Base-by-base conservation (phyloP, 108 stramenopile species). In the Cyclotella distinguenda region DNA sequence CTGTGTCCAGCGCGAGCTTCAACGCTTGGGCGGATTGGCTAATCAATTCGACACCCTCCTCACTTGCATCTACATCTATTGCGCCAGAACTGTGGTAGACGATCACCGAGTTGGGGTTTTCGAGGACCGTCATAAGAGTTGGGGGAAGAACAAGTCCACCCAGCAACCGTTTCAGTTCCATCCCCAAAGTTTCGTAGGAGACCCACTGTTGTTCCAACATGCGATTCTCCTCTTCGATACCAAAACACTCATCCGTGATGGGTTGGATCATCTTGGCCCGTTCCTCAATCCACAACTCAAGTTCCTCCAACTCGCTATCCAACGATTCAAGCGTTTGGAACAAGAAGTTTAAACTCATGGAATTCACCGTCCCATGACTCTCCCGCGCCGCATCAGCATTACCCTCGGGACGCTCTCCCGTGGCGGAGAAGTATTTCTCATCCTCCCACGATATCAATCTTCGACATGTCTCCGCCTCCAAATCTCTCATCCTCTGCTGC, bases 371-470 rank as follows among this genome's bases (percentile, higher is more conserved):
- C 7, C 35, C 53, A 32, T 82, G 78, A 21, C 75, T 60, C n/a
- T n/a, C n/a, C n/a, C n/a, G 64, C 11, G 61, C 45, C 21, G 22
- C 33, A 26, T 62, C 52, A 34, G 11, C 19, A 21, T 66, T 55
- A 18, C 38, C 66, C 26, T 52, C 60, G 11, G 40, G 45, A 3
- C 49, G 68, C 33, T 60, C 70, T 71, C 56, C 70, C 63, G 44
- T 72, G 4, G 73, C 73, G 36, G 86, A 86, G 31, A 72, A 88
- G 44, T 88, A 85, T 52, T 91, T 91, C 57, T 91, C 93, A 58
- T 94, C 93, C 52, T 94, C 93, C 93, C 93, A 94, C 9, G 90
- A 88, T 64, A 94, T 94, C 64, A 94, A 72, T 21, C 89, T 85
- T 15, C 87, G 72, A 56, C 93, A 94, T 6, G 89, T 90, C 61